phyloP scores from a whole-genome alignment of 495 filamentous ascomycete species.

The Geoglossum glabrum region DNA sequence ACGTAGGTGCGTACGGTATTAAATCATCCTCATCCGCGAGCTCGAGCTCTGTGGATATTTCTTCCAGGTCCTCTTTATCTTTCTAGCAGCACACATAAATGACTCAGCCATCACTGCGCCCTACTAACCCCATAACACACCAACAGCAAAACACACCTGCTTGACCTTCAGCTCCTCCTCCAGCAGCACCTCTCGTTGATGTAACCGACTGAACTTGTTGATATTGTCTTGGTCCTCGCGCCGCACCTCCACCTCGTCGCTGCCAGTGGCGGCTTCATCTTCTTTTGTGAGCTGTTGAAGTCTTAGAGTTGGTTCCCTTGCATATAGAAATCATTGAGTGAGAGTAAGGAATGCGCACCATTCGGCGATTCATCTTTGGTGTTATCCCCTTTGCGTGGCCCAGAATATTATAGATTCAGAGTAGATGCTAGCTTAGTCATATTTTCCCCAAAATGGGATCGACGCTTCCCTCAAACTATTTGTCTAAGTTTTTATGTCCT shows the following conservation, averaged over 20 bases:
- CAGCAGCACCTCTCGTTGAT: slow-evolving; percentile 58
- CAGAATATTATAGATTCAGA: no score
- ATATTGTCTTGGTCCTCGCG: slow-evolving; percentile 97
- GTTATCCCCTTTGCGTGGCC: neutral
- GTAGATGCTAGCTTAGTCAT: no score
- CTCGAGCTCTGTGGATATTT: slow-evolving; percentile 77
- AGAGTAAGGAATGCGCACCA: neutral
- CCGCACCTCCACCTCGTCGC: slow-evolving; percentile 74
- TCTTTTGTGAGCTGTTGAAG: slow-evolving; percentile 62
- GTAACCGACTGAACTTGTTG: slow-evolving; percentile 88
- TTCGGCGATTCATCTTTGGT: neutral
- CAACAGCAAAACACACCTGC: slow-evolving; percentile 34
- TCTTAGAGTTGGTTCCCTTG: neutral
- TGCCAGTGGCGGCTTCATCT: slow-evolving; percentile 53
- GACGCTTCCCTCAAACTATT: no score
- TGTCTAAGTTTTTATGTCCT: no score
- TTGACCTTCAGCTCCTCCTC: slow-evolving; percentile 70
- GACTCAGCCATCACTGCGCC: neutral
- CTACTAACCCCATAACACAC: neutral
- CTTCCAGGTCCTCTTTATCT: slow-evolving; percentile 93
- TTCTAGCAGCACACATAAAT: slow-evolving; percentile 34
- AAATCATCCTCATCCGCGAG: slow-evolving; percentile 88
- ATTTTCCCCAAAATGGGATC: no score
- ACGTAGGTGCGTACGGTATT: slow-evolving; percentile 77
- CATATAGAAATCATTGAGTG: neutral